These are phyloP conservation scores for Prunus yedoensis DNA, from an alignment of 331 rosid species.

Conservation along the genomic window DNA sequence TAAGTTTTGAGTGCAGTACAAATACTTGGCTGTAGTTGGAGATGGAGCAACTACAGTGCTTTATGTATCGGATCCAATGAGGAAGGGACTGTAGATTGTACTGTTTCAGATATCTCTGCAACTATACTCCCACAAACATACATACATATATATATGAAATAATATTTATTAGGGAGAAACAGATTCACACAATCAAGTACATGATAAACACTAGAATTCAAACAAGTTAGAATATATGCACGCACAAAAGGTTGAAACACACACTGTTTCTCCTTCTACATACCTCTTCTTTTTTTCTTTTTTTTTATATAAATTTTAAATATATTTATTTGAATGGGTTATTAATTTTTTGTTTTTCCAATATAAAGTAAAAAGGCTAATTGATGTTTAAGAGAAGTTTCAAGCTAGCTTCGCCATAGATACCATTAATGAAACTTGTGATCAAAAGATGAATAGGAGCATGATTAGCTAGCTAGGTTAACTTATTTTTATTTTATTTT, in stretches of 20 bases:
- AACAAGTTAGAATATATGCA: conserved; percentile 27
- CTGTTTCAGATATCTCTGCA: conserved; percentile 31
- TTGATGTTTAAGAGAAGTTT: not conserved
- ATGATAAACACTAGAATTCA: conserved; percentile 40
- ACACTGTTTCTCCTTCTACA: conserved; percentile 33
- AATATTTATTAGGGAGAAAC: conserved; percentile 1
- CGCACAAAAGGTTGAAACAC: conserved; percentile 44
- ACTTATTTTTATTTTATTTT: not conserved
- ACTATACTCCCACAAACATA: conserved; percentile 2
- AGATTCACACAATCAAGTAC: conserved; percentile 34
- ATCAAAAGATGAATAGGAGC: not conserved
- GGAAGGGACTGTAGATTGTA: conserved; percentile 13
- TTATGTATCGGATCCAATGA: conserved; percentile 39
- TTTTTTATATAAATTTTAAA: too few relatives aligned
- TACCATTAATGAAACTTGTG: not conserved
- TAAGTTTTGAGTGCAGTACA: conserved; percentile 28
- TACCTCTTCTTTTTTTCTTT: not conserved
- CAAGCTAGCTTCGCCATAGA: not conserved
- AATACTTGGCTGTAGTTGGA: not conserved
- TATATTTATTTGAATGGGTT: too few relatives aligned
- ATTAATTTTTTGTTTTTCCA: too few relatives aligned
- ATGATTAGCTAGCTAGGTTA: not conserved
- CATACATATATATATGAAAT: not conserved
- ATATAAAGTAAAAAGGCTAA: too few relatives aligned
- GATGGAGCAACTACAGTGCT: conserved; percentile 4